A percentile compares a stretch with the other conserved stretches of the same genome.
Evolutionary conservation across 2,329 filamentous ascomycete genomes (phyloP).

Genomic region (Fusarium sp.): DNA sequence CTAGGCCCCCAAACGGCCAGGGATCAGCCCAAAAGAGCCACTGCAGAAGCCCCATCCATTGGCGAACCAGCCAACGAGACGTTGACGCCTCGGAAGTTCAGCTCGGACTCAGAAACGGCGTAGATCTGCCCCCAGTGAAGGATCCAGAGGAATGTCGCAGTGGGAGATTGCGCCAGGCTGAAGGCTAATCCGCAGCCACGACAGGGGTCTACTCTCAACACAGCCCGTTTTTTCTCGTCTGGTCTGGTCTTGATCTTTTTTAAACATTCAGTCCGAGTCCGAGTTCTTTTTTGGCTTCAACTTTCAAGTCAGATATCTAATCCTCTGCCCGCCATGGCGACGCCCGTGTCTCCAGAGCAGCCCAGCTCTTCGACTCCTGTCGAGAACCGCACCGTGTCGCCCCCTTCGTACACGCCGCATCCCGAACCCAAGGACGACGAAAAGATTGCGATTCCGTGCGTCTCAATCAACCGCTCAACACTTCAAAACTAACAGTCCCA

Average conservation of each 20-base stretch:
- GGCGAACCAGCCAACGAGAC: too few relatives aligned
- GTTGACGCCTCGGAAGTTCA: too few relatives aligned
- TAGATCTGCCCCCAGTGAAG: too few relatives aligned
- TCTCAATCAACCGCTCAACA: background rate
- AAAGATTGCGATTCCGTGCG: conserved; percentile 42
- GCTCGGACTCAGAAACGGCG: too few relatives aligned
- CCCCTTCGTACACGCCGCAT: conserved; percentile 39
- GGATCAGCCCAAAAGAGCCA: too few relatives aligned
- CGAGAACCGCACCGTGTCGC: conserved; percentile 31
- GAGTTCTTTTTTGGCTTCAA: too few relatives aligned
- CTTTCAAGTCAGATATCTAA: background rate
- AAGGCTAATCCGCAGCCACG: conserved; percentile 14
- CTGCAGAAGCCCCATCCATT: too few relatives aligned
- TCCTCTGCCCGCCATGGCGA: conserved; percentile 4
- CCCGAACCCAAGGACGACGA: conserved; percentile 26
- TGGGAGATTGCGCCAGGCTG: conserved; percentile 6
- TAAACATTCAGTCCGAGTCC: background rate
- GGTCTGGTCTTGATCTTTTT: background rate
- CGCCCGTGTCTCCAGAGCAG: conserved; percentile 30
- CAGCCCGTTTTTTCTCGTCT: background rate
- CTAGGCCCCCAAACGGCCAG: conserved; percentile 10
- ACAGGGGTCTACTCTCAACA: background rate
- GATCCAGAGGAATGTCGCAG: background rate
- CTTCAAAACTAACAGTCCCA: conserved; percentile 7
- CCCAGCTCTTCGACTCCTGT: conserved; percentile 14